Evolutionary conservation across 1,139 yeast species (phyloP).

Genomic region (Entelexis sorbosivorans): DNA sequence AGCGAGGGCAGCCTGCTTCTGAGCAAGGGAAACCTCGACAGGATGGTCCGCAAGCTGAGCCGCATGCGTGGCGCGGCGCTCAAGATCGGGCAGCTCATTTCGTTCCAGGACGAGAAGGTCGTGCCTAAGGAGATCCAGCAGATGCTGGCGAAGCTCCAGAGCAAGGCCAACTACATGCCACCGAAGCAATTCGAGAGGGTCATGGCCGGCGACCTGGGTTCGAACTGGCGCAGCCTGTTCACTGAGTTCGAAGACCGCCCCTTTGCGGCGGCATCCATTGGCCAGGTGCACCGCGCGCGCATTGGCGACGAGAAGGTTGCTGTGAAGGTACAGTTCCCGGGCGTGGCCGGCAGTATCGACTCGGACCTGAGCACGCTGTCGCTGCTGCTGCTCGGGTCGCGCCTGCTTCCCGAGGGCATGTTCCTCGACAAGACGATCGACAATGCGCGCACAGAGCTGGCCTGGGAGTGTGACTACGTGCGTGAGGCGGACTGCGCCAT

Average conservation of each 20-base stretch:
- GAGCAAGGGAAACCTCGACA: slow-evolving; percentile 72
- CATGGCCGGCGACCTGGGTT: slow-evolving; percentile 62
- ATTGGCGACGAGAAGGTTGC: slow-evolving; percentile 57
- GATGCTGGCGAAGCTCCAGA: slow-evolving; percentile 74
- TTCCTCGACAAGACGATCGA: slow-evolving; percentile 86
- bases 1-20: slow-evolving; percentile 43
- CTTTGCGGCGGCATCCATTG: slow-evolving; percentile 94
- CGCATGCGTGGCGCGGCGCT: slow-evolving; percentile 98
- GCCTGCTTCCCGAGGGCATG: slow-evolving; percentile 80
- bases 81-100: slow-evolving; percentile 88
- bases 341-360: slow-evolving; percentile 89
- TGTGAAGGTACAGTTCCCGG: slow-evolving; percentile 96
- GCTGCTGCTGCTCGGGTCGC: slow-evolving; percentile 72
- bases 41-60: slow-evolving; percentile 76
- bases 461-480: slow-evolving; percentile 94
- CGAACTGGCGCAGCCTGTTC: slow-evolving; percentile 65
- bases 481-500: slow-evolving; percentile 78
- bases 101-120: slow-evolving; percentile 76
- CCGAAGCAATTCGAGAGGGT: slow-evolving; percentile 75
- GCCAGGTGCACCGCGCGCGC: slow-evolving; percentile 86
- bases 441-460: slow-evolving; percentile 82
- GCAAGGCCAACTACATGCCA: slow-evolving; percentile 95
- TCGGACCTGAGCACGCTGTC: slow-evolving; percentile 80
- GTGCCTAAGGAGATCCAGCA: slow-evolving; percentile 78
- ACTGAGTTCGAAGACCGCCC: slow-evolving; percentile 76